These are phyloP conservation scores for Trametopsis cervina DNA, from an alignment of 768 basidiomycete genomes.

Conservation along the genomic window DNA sequence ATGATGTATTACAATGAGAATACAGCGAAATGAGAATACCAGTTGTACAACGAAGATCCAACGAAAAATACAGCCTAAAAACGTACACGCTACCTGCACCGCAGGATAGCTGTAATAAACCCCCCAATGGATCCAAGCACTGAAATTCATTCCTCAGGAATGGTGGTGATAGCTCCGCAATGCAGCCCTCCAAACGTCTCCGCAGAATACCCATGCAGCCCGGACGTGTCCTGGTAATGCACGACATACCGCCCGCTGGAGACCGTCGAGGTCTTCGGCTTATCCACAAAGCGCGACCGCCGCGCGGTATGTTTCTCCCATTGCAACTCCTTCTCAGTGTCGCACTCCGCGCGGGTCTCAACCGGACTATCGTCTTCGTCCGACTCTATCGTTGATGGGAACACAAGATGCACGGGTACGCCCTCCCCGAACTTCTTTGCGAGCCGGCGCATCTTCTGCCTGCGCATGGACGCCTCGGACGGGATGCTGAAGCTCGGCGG, in stretches of 20 bases:
- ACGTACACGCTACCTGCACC: background rate
- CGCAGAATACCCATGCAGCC: slow-evolving; percentile 2
- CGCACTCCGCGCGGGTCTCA: background rate
- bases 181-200: slow-evolving; percentile 11
- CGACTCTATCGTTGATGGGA: slow-evolving; percentile 22
- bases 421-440: slow-evolving; percentile 55
- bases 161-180: slow-evolving; percentile 4
- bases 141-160: slow-evolving; percentile 9
- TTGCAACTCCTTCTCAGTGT: background rate
- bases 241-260: slow-evolving; percentile 1
- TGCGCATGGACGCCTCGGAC: slow-evolving; percentile 34
- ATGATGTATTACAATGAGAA: no score
- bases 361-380: slow-evolving; percentile 7
- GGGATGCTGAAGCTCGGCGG: slow-evolving; percentile 34
- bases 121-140: background rate
- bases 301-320: slow-evolving; percentile 4
- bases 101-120: background rate
- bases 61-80: background rate
- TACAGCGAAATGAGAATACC: no score
- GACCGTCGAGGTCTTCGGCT: background rate
- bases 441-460: slow-evolving; percentile 58
- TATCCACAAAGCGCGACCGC: slow-evolving; percentile 6
- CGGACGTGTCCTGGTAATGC: slow-evolving; percentile 4
- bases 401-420: slow-evolving; percentile 56
- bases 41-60: background rate